phyloP scores from a whole-genome alignment of 371 early-diverging fungal genomes.

The Mortierella sp. region DNA sequence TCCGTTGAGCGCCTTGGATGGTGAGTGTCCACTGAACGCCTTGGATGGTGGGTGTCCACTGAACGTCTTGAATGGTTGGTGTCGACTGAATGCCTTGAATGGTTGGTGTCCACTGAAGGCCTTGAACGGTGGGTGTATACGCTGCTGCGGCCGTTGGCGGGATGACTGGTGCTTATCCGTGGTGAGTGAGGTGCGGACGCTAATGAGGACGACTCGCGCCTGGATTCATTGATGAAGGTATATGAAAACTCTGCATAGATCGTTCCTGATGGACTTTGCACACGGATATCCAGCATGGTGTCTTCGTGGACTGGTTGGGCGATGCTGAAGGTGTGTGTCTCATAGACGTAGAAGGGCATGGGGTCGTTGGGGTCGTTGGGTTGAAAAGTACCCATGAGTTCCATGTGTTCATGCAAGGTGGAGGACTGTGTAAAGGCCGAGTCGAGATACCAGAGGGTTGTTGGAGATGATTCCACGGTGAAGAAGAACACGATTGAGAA shows the following conservation, averaged over 20 bases:
- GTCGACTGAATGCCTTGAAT: too few species aligned
- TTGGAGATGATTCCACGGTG: constrained; percentile 26
- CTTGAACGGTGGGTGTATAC: too few species aligned
- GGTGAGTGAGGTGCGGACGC: too few species aligned
- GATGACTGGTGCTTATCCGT: too few species aligned
- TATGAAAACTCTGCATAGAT: constrained; percentile 37
- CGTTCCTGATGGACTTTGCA: constrained; percentile 28
- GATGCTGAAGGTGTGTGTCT: constrained; percentile 22
- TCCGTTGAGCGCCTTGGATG: too few species aligned
- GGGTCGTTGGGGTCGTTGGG: constrained; percentile 29
- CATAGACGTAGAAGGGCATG: constrained; percentile 38
- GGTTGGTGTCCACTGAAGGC: too few species aligned
- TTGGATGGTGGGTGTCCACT: too few species aligned
- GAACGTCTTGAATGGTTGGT: too few species aligned
- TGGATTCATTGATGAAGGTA: constrained; percentile 28
- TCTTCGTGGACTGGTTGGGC: constrained; percentile 31
- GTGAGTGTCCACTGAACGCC: too few species aligned
- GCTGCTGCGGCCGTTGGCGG: too few species aligned
- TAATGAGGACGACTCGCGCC: too few species aligned
- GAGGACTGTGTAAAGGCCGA: constrained; percentile 30
- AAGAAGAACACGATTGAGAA: constrained; percentile 49
- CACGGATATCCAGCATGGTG: constrained; percentile 31
- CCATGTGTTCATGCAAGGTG: constrained; percentile 36
- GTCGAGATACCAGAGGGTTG: constrained; percentile 41
- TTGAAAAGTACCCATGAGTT: constrained; percentile 42